Conservation (phyloP, 23 red algal genomes). For the Porphyridium purpureum region DNA sequence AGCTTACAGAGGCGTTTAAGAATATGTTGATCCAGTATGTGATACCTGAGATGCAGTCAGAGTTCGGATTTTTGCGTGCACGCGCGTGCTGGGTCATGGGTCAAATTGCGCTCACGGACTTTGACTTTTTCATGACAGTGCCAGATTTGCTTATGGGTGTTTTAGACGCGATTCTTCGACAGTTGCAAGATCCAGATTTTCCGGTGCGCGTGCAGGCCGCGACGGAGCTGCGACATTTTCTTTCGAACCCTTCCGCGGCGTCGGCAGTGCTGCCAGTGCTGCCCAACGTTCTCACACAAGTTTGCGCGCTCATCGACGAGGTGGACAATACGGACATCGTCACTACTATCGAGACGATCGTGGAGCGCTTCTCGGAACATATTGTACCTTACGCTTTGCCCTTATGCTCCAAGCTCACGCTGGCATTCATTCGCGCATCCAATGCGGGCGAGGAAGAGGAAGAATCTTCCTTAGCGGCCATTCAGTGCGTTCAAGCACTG, state of each 20-base stretch:
- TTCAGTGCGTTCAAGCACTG: constrained; percentile 44
- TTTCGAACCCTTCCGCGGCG: constrained; percentile 20
- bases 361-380: constrained; percentile 43
- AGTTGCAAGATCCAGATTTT: constrained; percentile 42
- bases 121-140: constrained; percentile 11
- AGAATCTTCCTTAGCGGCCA: constrained; percentile 31
- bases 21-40: constrained; percentile 27
- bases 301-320: constrained; percentile 45
- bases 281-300: constrained; percentile 24
- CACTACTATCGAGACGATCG: constrained; percentile 45
- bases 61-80: constrained; percentile 56
- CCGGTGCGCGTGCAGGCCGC: constrained; percentile 46
- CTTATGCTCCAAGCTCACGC: constrained; percentile 19
- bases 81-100: constrained; percentile 55
- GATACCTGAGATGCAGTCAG: constrained; percentile 33
- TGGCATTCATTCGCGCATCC: constrained; percentile 27
- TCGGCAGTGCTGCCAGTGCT: constrained; percentile 17
- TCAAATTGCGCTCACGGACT: constrained; percentile 38
- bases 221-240: constrained; percentile 38
- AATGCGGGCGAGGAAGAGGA: constrained; percentile 41
- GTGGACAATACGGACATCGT: constrained; percentile 50
- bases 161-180: constrained; percentile 22
- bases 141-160: too few species aligned
- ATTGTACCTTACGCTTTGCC: constrained; percentile 36
- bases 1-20: constrained; percentile 19